Conservation (phyloP, 495 filamentous ascomycete species). For the Penicillium parvum region DNA sequence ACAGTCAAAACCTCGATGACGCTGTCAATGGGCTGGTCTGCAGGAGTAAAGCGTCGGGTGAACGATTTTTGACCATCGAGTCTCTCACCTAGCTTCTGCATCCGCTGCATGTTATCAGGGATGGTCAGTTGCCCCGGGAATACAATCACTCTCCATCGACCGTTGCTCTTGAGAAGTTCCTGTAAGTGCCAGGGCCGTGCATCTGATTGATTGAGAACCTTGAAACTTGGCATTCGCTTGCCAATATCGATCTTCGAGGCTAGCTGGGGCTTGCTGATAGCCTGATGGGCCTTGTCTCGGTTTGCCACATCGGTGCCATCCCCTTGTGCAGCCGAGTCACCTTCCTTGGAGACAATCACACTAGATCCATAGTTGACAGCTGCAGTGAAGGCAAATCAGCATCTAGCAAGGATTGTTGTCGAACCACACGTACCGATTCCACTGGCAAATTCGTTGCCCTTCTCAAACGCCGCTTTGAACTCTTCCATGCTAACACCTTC, state of each 20-base stretch:
- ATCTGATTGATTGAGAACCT: slow-evolving; percentile 54
- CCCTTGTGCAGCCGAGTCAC: slow-evolving; percentile 21
- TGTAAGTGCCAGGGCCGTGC: slow-evolving; percentile 54
- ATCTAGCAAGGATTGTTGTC: neutral
- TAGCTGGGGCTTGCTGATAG: slow-evolving; percentile 30
- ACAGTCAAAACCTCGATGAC: slow-evolving; percentile 54
- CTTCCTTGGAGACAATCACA: slow-evolving; percentile 29
- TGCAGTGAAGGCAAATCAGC: neutral
- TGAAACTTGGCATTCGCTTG: slow-evolving; percentile 48
- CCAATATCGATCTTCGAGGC: slow-evolving; percentile 43
- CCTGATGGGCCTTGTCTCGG: neutral
- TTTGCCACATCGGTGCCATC: slow-evolving; percentile 22
- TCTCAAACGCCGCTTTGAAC: slow-evolving; percentile 43
- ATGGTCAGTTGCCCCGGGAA: slow-evolving; percentile 54
- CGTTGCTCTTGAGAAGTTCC: slow-evolving; percentile 44
- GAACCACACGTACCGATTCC: slow-evolving; percentile 27
- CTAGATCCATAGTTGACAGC: slow-evolving; percentile 37
- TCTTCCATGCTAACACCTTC: slow-evolving; percentile 43
- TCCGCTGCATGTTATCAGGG: slow-evolving; percentile 31
- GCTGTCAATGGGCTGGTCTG: slow-evolving; percentile 30
- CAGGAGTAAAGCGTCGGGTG: slow-evolving; percentile 39
- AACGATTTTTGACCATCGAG: slow-evolving; percentile 41
- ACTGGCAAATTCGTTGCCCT: slow-evolving; percentile 36
- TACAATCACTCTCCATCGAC: slow-evolving; percentile 57
- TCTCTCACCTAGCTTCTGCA: slow-evolving; percentile 41